A percentile compares a stretch with the other conserved stretches of the same genome.
Conservation (phyloP, 2,329 filamentous ascomycete species). For the Phoma sp. region DNA sequence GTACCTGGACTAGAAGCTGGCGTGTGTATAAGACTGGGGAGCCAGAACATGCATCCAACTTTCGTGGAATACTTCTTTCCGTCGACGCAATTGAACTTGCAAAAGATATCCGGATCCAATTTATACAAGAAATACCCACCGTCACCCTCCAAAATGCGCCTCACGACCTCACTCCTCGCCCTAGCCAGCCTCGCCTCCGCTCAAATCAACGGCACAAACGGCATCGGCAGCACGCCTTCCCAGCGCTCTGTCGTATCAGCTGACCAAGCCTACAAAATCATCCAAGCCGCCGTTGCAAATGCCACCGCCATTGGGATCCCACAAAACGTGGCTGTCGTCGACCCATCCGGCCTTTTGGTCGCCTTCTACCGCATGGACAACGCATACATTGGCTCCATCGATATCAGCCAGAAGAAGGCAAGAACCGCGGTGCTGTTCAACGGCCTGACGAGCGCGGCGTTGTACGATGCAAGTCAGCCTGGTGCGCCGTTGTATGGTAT, state of each 20-base stretch:
- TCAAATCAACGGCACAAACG: conserved; percentile 31
- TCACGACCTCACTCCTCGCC: conserved; percentile 11
- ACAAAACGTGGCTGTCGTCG: conserved; percentile 39
- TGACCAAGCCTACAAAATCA: conserved; percentile 32
- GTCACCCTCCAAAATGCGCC: conserved; percentile 3
- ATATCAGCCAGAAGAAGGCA: conserved; percentile 39
- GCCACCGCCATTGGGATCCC: conserved; percentile 32
- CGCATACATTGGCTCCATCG: conserved; percentile 35
- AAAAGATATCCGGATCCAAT: too few relatives aligned
- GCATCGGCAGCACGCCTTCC: conserved; percentile 28
- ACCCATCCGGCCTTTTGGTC: conserved; percentile 36
- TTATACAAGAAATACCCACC: background rate
- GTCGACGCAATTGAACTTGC: too few relatives aligned
- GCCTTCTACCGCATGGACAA: conserved; percentile 41
- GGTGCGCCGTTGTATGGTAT: conserved; percentile 30
- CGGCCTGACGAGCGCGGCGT: conserved; percentile 23
- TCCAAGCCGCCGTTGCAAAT: conserved; percentile 28
- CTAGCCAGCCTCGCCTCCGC: conserved; percentile 17
- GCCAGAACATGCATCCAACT: background rate
- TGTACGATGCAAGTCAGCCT: conserved; percentile 25
- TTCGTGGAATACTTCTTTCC: too few relatives aligned
- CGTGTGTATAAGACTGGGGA: background rate
- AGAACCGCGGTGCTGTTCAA: conserved; percentile 38
- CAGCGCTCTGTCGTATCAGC: conserved; percentile 29
- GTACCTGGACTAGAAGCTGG: background rate